Conservation (phyloP, 78 protist genomes). For the Paulinella micropora region DNA sequence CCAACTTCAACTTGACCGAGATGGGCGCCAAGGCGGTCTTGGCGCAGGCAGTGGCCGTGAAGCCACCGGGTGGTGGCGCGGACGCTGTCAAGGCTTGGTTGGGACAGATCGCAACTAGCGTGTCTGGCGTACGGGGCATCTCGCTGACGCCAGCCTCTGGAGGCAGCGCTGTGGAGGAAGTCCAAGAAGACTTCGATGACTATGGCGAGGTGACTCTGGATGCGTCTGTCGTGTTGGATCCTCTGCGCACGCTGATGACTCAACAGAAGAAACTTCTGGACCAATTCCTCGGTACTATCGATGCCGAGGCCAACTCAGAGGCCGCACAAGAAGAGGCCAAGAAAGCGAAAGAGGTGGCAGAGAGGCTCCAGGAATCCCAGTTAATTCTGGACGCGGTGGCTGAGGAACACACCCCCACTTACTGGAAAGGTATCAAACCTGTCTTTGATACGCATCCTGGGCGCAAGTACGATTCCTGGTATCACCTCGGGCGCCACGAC, state of each 20-base stretch:
- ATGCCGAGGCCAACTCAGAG: too few relatives aligned
- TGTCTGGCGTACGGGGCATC: too few relatives aligned
- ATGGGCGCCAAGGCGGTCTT: conserved; percentile 18
- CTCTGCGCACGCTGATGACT: too few relatives aligned
- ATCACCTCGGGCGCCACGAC: conserved; percentile 43
- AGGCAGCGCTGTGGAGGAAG: background rate
- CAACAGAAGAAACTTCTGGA: conserved; percentile 3
- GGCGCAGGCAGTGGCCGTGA: conserved; percentile 16
- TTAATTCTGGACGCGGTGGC: background rate
- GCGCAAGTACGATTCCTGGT: conserved; percentile 28
- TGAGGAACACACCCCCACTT: conserved; percentile 30
- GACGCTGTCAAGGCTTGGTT: conserved; percentile 10
- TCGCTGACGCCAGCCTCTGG: background rate
- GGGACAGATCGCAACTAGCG: background rate
- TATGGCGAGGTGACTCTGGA: background rate
- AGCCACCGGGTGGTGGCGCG: conserved; percentile 17
- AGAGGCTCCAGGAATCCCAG: background rate
- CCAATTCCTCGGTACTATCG: too few relatives aligned
- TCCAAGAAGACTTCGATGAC: background rate
- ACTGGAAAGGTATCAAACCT: conserved; percentile 19
- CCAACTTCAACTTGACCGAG: conserved; percentile 1
- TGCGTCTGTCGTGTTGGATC: background rate
- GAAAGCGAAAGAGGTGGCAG: background rate
- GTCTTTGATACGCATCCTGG: background rate
- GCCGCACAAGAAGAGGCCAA: background rate